These are phyloP conservation scores for Phytophthora vignae DNA, from an alignment of 352 stramenopile species.

Conservation along the genomic window DNA sequence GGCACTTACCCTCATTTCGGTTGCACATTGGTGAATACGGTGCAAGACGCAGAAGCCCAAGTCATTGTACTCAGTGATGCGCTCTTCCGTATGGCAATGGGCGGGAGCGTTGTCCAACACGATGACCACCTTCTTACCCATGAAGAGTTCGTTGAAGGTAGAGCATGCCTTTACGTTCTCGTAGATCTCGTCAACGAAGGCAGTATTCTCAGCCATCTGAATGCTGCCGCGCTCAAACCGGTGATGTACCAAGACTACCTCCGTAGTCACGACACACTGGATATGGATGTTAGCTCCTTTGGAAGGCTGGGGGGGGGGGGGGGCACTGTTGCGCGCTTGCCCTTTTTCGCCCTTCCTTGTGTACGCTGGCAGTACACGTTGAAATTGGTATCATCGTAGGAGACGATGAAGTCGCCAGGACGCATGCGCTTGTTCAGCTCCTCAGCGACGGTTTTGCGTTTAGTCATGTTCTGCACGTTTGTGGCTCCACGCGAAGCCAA, in stretches of 20 bases:
- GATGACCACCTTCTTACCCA: neutral
- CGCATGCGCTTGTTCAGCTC: too few relatives aligned
- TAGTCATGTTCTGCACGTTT: too few relatives aligned
- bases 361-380: neutral
- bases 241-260: too few relatives aligned
- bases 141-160: neutral
- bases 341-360: too few relatives aligned
- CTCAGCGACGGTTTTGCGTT: too few relatives aligned
- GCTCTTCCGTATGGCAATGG: slow-evolving; percentile 11
- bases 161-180: neutral
- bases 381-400: neutral
- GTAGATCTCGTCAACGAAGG: slow-evolving; percentile 2
- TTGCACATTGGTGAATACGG: slow-evolving; percentile 25
- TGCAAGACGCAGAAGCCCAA: slow-evolving; percentile 3
- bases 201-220: too few relatives aligned
- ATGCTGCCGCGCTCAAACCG: too few relatives aligned
- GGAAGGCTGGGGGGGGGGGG: too few relatives aligned
- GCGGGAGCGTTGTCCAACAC: slow-evolving; percentile 12
- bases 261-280: too few relatives aligned
- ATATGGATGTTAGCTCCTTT: too few relatives aligned
- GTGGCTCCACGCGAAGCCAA: too few relatives aligned
- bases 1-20: slow-evolving; percentile 14
- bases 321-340: too few relatives aligned
- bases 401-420: neutral
- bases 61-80: slow-evolving; percentile 8